Conservation (phyloP, 768 basidiomycete genomes). For the Leccinum pellstonianum region DNA sequence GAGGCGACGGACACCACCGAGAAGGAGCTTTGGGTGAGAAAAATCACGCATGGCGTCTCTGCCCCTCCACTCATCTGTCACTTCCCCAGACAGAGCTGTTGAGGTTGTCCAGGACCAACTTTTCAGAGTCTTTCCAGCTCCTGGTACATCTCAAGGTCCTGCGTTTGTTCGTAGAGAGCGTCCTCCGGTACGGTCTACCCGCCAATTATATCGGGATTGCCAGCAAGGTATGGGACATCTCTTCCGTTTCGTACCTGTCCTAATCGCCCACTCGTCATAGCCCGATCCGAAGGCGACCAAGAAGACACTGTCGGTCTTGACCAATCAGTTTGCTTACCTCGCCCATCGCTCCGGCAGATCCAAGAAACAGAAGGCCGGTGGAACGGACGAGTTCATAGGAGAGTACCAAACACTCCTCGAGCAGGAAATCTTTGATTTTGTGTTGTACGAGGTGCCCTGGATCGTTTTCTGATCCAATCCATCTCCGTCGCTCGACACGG, state of each 20-base stretch:
- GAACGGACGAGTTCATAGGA: constrained; percentile 72
- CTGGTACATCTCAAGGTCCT: constrained; percentile 92
- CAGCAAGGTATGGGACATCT: constrained; percentile 58
- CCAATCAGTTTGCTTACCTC: constrained; percentile 79
- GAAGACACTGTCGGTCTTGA: constrained; percentile 72
- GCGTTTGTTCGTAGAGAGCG: constrained; percentile 91
- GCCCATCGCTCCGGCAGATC: constrained; percentile 60
- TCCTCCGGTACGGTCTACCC: constrained; percentile 92
- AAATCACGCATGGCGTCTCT: neutral
- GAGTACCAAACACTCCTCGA: constrained; percentile 94
- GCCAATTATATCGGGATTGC: constrained; percentile 83
- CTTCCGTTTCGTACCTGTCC: neutral
- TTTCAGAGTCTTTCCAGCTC: constrained; percentile 94
- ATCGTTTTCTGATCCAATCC: constrained; percentile 54
- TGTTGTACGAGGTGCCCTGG: constrained; percentile 92
- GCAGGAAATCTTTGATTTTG: constrained; percentile 94
- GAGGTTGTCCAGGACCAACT: constrained; percentile 88
- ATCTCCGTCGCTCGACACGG: neutral
- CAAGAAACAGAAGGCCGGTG: constrained; percentile 34
- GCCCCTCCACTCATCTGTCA: constrained; percentile 1
- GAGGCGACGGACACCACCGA: constrained; percentile 80
- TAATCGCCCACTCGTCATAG: constrained; percentile 37
- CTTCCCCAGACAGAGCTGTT: constrained; percentile 79
- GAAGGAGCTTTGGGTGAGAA: constrained; percentile 94
- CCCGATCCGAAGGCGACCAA: constrained; percentile 85